A percentile compares a stretch with the other conserved stretches of the same genome.
Conservation (phyloP, 495 filamentous ascomycete species). For the Hypoxylon lenormandii region DNA sequence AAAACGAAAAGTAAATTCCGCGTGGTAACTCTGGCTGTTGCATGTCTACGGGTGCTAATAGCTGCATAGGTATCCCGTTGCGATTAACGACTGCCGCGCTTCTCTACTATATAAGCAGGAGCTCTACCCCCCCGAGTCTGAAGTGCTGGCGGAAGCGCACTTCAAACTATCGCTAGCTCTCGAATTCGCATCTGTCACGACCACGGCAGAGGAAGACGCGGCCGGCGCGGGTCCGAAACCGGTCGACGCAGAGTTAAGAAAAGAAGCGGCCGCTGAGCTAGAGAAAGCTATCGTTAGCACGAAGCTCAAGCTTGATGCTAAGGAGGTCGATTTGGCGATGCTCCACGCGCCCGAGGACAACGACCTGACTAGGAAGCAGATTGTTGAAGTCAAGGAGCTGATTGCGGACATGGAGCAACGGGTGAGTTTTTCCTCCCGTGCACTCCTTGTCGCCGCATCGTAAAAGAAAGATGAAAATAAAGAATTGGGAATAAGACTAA, state of each 20-base stretch:
- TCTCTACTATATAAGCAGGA: slow-evolving; percentile 79
- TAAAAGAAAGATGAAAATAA: slow-evolving; percentile 23
- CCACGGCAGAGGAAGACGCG: slow-evolving; percentile 64
- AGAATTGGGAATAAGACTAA: slow-evolving; percentile 37
- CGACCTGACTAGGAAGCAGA: slow-evolving; percentile 71
- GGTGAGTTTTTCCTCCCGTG: slow-evolving; percentile 61
- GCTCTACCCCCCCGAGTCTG: slow-evolving; percentile 81
- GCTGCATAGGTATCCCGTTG: slow-evolving; percentile 72
- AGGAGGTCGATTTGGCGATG: slow-evolving; percentile 72
- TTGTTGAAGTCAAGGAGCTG: slow-evolving; percentile 86
- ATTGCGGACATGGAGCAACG: slow-evolving; percentile 87
- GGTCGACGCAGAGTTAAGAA: slow-evolving; percentile 75
- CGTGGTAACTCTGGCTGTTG: slow-evolving; percentile 1
- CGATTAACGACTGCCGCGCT: slow-evolving; percentile 80
- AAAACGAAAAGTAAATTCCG: slow-evolving; percentile 76
- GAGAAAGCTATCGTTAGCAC: slow-evolving; percentile 85
- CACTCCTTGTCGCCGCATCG: slow-evolving; percentile 42
- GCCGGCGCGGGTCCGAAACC: slow-evolving; percentile 50
- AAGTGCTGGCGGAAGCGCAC: slow-evolving; percentile 89
- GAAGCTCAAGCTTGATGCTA: slow-evolving; percentile 76
- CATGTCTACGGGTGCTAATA: slow-evolving; percentile 35
- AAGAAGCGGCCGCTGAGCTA: slow-evolving; percentile 80
- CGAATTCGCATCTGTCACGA: slow-evolving; percentile 87
- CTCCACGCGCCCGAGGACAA: slow-evolving; percentile 66
- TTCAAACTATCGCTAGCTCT: slow-evolving; percentile 95